These are phyloP conservation scores for Penicillium maclennaniae DNA, from an alignment of 495 filamentous ascomycete genomes.

Conservation along the genomic window DNA sequence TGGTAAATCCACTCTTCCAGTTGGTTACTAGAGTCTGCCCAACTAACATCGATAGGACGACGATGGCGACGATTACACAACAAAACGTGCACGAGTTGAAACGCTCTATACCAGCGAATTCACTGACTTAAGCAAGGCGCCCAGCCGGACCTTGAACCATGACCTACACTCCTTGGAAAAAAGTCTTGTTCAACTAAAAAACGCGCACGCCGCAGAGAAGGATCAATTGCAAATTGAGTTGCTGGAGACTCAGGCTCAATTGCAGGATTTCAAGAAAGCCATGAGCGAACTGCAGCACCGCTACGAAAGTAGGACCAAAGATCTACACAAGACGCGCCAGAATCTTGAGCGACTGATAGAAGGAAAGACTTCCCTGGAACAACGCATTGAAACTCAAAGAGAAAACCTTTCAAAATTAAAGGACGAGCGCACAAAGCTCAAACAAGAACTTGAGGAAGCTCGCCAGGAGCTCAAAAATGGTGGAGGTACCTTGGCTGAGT, in stretches of 20 bases:
- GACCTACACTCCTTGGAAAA: slow-evolving; percentile 33
- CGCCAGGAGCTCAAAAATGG: slow-evolving; percentile 45
- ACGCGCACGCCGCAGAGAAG: slow-evolving; percentile 26
- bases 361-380: slow-evolving; percentile 23
- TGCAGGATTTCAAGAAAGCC: slow-evolving; percentile 26
- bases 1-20: slow-evolving; percentile 26
- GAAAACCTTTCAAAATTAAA: slow-evolving; percentile 46
- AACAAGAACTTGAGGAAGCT: slow-evolving; percentile 47
- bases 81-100: slow-evolving; percentile 34
- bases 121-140: slow-evolving; percentile 31
- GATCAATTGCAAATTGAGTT: slow-evolving; percentile 29
- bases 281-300: slow-evolving; percentile 39
- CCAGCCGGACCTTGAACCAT: slow-evolving; percentile 30
- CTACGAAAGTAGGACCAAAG: slow-evolving; percentile 39
- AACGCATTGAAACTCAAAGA: slow-evolving; percentile 37
- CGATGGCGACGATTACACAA: slow-evolving; percentile 22
- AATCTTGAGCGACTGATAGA: slow-evolving; percentile 31
- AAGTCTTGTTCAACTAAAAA: slow-evolving; percentile 35
- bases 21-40: background rate
- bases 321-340: slow-evolving; percentile 35
- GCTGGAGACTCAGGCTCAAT: slow-evolving; percentile 15
- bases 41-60: slow-evolving; percentile 29
- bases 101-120: slow-evolving; percentile 32
- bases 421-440: slow-evolving; percentile 44
- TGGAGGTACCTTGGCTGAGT: slow-evolving; percentile 46